Base-by-base conservation (phyloP, 345 rosid species). In the Corchorus olitorius region DNA sequence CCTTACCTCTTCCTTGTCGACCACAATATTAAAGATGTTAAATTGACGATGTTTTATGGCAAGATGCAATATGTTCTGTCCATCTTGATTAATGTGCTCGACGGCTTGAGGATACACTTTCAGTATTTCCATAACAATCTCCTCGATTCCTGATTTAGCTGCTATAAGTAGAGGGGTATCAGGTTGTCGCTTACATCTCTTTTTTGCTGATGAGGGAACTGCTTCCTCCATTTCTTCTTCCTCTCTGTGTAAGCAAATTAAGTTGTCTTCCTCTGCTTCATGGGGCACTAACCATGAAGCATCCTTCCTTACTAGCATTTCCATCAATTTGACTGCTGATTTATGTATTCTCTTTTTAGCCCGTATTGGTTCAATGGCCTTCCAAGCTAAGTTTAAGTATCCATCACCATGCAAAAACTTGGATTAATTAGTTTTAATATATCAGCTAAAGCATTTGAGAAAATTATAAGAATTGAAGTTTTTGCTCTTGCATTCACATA, bases 51-150 rank as follows among this genome's bases (percentile, higher is more conserved):
- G 19, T 34, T 16, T 4, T 14, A 55, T 75, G 20, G 46, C 71
- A 1, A 75, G 14, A 65, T 75, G 77, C 37, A 75, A 3, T n/a
- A 75, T 37, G 62, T 75, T 75, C 37, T 75, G 71, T 52, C 71
- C 77, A 1, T 19, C 14, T 50, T 52, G 8, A 7, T 22, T 75
- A 8, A 75, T 46, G 46, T 75, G 71, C 8, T 75, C 71, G 1
- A 75, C 13, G 0, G 77, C 77, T 64, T 75, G 77, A 52, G 77
- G 77, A n/a, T 48, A 64, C 13, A 16, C 33, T 4, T 35, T 3
- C 1, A 75, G 71, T 34, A 75, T 75, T 35, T 39, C 49, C 13
- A 35, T 2, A 10, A 64, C 70, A 16, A 75, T 75, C 39, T 75
- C 77, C 14, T 12, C 2, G 49, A 75, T 75, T 9, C 77, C 77